Evolutionary conservation across 371 early-diverging fungal species (phyloP), one percentile per base, ranked within the genome.

Genomic region (Rhizopus stolonifer): DNA sequence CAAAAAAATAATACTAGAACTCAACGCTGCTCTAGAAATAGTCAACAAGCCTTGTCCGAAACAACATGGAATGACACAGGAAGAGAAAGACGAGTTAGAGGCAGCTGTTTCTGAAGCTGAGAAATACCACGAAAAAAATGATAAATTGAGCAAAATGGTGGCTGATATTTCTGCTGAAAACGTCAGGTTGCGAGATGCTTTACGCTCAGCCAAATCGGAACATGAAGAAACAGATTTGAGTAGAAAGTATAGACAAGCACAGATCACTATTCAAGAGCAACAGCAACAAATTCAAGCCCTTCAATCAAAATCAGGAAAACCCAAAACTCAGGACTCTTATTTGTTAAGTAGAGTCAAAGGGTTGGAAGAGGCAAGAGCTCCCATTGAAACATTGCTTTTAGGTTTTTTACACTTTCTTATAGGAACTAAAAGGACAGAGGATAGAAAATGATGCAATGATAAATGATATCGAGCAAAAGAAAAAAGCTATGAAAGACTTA

Each of bases 41-140:
- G 52, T 85, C 13, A 71, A 74, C 52, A 70, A 69, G 49, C 55
- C 54, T 17, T 84, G 80, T 47, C 58, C 77, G 3, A 62, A 69
- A n/a, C 68, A 56, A 4, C 81, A 82, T 49, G 82, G 83, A 21
- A 83, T 82, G 77, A 60, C 81, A 2, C 57, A 64, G 14, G 70
- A 70, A 23, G 79, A 85, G 51, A 61, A 76, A 34, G 61, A 54
- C 6, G 73, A 78, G 33, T 79, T 71, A 15, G 61, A 77, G 10
- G 49, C 52, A 14, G 69, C 77, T 7, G 51, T 72, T 23, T 50
- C 55, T 3, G 67, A 73, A 19, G 56, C 60, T 1, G 61, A 65
- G 13, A 56, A 64, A 19, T 69, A 43, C 33, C 67, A 58, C 7
- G 60, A 66, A 11, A 77, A 76, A 43, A 71, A 70, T 22, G 69